phyloP scores from a whole-genome alignment of 441 rosid genomes.

The Gossypium gossypioides region DNA sequence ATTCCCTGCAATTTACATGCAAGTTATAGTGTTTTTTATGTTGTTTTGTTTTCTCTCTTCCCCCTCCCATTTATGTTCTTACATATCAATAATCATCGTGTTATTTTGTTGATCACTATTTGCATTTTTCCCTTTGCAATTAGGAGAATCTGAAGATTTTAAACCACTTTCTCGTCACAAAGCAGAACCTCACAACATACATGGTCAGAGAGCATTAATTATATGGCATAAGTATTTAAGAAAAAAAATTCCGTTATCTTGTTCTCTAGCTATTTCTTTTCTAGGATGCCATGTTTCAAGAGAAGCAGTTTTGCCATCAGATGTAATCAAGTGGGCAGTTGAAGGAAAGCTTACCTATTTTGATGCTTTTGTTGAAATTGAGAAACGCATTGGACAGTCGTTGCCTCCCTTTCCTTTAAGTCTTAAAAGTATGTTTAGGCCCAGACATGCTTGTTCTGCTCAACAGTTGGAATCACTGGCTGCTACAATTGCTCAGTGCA shows the following conservation, averaged over 20 bases:
- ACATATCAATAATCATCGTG: background rate
- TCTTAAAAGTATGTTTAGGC: slow-evolving; percentile 42
- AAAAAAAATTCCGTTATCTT: slow-evolving; percentile 44
- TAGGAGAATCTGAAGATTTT: slow-evolving; percentile 32
- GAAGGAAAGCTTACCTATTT: slow-evolving; percentile 66
- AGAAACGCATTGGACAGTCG: slow-evolving; percentile 35
- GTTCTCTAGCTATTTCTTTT: slow-evolving; percentile 54
- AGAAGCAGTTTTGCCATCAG: slow-evolving; percentile 58
- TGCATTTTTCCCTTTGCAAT: background rate
- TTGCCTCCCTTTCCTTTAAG: slow-evolving; percentile 46
- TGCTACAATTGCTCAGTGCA: slow-evolving; percentile 44
- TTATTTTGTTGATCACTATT: background rate
- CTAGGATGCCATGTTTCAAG: slow-evolving; percentile 65
- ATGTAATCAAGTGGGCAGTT: slow-evolving; percentile 53
- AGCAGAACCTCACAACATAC: slow-evolving; percentile 44
- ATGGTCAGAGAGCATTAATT: slow-evolving; percentile 50
- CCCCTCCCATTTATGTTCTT: background rate
- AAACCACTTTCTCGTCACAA: slow-evolving; percentile 19
- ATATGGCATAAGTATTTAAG: slow-evolving; percentile 53
- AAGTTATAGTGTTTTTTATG: background rate
- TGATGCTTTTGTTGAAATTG: slow-evolving; percentile 50
- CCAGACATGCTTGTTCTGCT: slow-evolving; percentile 33
- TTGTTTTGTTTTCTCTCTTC: background rate
- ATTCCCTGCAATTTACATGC: background rate
- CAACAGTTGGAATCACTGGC: slow-evolving; percentile 55